Percentiles rank a stretch among this genome's conserved stretches.
Evolutionary conservation across 805 yeast species (phyloP).

Genomic region (Lipomyces lipofer): DNA sequence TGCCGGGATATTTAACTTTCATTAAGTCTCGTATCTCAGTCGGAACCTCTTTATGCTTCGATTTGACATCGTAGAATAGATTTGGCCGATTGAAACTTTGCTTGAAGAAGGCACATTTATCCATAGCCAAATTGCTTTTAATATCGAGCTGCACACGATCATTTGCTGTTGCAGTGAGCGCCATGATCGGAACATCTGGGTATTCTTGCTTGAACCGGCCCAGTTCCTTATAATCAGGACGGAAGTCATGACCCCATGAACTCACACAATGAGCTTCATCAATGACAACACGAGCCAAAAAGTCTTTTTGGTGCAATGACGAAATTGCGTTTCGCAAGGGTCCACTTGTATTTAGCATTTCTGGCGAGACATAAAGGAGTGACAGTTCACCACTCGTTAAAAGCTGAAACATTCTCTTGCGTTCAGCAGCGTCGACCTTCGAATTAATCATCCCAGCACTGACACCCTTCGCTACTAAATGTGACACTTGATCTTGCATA

Average conservation of each 20-base stretch:
- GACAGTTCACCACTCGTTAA: slow-evolving; percentile 69
- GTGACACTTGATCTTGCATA: slow-evolving; percentile 96
- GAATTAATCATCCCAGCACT: slow-evolving; percentile 89
- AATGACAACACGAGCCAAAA: slow-evolving; percentile 81
- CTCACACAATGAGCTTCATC: slow-evolving; percentile 99
- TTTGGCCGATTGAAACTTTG: slow-evolving; percentile 93
- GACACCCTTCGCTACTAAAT: slow-evolving; percentile 64
- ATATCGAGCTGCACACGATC: slow-evolving; percentile 86
- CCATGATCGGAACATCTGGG: slow-evolving; percentile 88
- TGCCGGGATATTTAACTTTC: slow-evolving; percentile 49
- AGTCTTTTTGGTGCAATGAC: slow-evolving; percentile 53
- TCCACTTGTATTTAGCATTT: slow-evolving; percentile 78
- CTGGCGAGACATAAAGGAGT: slow-evolving; percentile 87
- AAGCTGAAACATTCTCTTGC: slow-evolving; percentile 59
- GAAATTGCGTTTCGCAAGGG: slow-evolving; percentile 66
- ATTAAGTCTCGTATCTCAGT: slow-evolving; percentile 64
- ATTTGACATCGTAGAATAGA: slow-evolving; percentile 71
- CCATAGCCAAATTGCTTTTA: slow-evolving; percentile 68
- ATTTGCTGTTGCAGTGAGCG: slow-evolving; percentile 95
- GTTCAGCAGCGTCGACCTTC: slow-evolving; percentile 62
- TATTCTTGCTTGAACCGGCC: slow-evolving; percentile 68
- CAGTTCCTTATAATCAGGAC: slow-evolving; percentile 90
- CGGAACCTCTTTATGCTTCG: slow-evolving; percentile 58
- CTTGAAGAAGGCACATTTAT: slow-evolving; percentile 57
- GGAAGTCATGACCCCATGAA: slow-evolving; percentile 98